Percentiles rank a stretch among this genome's conserved stretches.
Evolutionary conservation across 441 rosid genomes (phyloP).

Genomic region (Lepidium campestre): DNA sequence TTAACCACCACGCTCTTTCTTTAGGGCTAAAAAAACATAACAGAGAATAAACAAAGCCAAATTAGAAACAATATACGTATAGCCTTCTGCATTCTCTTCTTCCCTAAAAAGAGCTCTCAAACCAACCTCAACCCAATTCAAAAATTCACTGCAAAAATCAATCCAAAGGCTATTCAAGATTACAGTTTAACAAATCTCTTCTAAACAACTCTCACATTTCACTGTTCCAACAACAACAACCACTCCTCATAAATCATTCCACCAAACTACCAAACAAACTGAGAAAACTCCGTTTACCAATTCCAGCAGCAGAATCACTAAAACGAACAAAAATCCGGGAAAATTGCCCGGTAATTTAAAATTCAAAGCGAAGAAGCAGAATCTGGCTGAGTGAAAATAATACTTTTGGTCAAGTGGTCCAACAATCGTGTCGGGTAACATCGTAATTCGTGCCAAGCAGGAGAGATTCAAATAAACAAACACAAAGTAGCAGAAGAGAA

Average conservation of each 20-base stretch:
- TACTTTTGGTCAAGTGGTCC: background rate
- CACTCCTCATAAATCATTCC: constrained; percentile 5
- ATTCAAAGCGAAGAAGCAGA: constrained; percentile 17
- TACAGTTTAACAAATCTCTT: background rate
- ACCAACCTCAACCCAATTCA: background rate
- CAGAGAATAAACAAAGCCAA: background rate
- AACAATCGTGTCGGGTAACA: constrained; percentile 19
- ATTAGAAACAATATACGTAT: constrained; percentile 10
- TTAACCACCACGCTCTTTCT: constrained; percentile 13
- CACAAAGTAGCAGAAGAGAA: background rate
- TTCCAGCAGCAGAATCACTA: background rate
- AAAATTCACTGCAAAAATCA: background rate
- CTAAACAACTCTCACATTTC: constrained; percentile 9
- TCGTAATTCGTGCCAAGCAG: constrained; percentile 18
- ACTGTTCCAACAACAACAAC: constrained; percentile 6
- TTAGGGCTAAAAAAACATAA: background rate
- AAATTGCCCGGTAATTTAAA: background rate
- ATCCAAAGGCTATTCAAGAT: background rate
- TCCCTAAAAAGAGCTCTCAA: background rate
- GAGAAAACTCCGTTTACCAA: background rate
- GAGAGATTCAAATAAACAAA: constrained; percentile 23
- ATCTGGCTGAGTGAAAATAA: background rate
- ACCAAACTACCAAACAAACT: background rate
- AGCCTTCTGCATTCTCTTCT: background rate
- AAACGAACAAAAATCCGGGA: background rate